phyloP scores from a whole-genome alignment of 2,329 filamentous ascomycete species.

The Parasarocladium wereldwijsianum region DNA sequence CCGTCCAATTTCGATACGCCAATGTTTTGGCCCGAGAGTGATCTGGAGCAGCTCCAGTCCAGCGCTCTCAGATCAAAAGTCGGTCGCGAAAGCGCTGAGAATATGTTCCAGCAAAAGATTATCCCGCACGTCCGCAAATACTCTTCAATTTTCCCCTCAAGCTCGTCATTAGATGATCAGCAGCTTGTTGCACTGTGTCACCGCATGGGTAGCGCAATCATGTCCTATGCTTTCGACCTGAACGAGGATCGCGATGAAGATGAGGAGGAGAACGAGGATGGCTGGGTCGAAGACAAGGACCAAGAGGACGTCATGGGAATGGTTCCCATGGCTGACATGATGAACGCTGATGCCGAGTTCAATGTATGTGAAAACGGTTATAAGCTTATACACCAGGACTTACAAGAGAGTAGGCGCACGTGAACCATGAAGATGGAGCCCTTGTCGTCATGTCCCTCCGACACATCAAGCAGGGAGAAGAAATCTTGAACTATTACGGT shows the following conservation, averaged over 20 bases:
- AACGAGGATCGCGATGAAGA: slow-evolving; percentile 39
- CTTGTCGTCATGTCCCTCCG: slow-evolving; percentile 61
- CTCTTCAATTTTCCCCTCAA: slow-evolving; percentile 24
- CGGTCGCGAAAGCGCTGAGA: slow-evolving; percentile 56
- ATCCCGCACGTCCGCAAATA: slow-evolving; percentile 34
- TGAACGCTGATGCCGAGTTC: slow-evolving; percentile 81
- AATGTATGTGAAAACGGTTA: slow-evolving; percentile 59
- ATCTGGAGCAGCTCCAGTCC: slow-evolving; percentile 60
- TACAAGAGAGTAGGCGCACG: slow-evolving; percentile 26
- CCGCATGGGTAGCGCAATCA: slow-evolving; percentile 74
- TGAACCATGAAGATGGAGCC: slow-evolving; percentile 35
- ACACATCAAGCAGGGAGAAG: slow-evolving; percentile 53
- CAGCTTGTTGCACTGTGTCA: slow-evolving; percentile 45
- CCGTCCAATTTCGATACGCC: slow-evolving; percentile 63
- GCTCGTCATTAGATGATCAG: slow-evolving; percentile 22
- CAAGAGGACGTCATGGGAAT: slow-evolving; percentile 56
- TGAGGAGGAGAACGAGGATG: slow-evolving; percentile 45
- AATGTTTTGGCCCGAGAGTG: slow-evolving; percentile 72
- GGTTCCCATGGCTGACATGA: slow-evolving; percentile 79
- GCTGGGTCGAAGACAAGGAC: slow-evolving; percentile 50
- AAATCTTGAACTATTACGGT: slow-evolving; percentile 83
- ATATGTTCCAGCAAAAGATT: slow-evolving; percentile 46
- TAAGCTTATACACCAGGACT: too few relatives aligned
- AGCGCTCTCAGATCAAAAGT: slow-evolving; percentile 66
- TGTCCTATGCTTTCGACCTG: slow-evolving; percentile 87